A percentile compares a stretch with the other conserved stretches of the same genome.
phyloP scores from a whole-genome alignment of 306 rosid genomes.

The Inga leiocalycina region DNA sequence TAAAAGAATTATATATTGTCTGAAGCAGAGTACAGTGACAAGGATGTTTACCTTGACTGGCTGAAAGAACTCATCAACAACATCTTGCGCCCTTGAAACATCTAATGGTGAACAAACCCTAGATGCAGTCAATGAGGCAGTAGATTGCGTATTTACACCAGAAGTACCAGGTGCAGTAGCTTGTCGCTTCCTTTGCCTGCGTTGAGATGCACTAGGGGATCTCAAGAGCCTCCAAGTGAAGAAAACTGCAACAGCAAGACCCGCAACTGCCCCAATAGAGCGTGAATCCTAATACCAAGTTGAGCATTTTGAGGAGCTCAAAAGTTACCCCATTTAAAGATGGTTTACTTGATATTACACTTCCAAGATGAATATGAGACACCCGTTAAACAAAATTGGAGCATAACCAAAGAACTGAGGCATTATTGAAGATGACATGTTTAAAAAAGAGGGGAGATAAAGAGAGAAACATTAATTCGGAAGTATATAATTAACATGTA shows the following conservation, averaged over 20 bases:
- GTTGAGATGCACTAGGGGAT: slow-evolving; percentile 61
- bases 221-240: slow-evolving; percentile 94
- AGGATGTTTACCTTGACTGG: slow-evolving; percentile 62
- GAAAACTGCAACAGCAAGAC: slow-evolving; percentile 81
- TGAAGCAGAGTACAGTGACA: slow-evolving; percentile 7
- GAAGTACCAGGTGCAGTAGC: slow-evolving; percentile 65
- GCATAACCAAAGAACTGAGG: background rate
- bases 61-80: slow-evolving; percentile 75
- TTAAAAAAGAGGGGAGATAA: background rate
- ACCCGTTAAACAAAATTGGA: background rate
- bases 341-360: background rate
- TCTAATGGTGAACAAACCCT: slow-evolving; percentile 52
- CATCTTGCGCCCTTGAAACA: slow-evolving; percentile 72
- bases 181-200: slow-evolving; percentile 80
- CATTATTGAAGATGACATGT: background rate
- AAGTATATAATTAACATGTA: background rate
- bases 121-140: slow-evolving; percentile 41
- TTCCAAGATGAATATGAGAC: background rate
- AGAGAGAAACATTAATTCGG: background rate
- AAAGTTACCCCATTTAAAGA: background rate
- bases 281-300: slow-evolving; percentile 67
- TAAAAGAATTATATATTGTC: slow-evolving; percentile 1
- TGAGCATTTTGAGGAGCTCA: background rate
- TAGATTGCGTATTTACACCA: slow-evolving; percentile 51
- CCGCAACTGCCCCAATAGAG: slow-evolving; percentile 87